Conservation (phyloP, 164 flowering plant species). For the Magnolia officinalis region DNA sequence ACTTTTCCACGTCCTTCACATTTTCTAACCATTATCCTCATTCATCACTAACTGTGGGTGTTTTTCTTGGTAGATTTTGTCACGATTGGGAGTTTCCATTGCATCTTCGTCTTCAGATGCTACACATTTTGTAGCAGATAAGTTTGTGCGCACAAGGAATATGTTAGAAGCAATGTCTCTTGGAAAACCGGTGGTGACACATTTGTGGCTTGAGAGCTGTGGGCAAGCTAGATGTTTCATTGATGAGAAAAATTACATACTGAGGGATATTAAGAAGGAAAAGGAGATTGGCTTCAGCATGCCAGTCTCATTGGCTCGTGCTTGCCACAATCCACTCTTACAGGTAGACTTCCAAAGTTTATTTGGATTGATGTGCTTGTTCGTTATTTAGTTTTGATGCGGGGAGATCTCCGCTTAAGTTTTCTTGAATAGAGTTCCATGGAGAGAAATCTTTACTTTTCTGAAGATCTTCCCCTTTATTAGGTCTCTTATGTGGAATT, state of each 20-base stretch:
- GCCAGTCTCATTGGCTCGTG: constrained; percentile 68
- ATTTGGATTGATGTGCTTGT: not conserved
- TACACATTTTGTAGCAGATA: constrained; percentile 83
- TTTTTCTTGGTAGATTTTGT: constrained; percentile 43
- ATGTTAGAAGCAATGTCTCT: constrained; percentile 90
- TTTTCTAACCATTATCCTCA: not conserved
- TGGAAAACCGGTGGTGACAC: constrained; percentile 87
- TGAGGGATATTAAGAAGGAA: constrained; percentile 83
- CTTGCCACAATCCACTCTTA: constrained; percentile 66
- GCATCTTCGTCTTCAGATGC: constrained; percentile 69
- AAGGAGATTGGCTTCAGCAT: constrained; percentile 82
- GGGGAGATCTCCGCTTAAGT: too few relatives aligned
- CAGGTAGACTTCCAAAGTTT: constrained; percentile 32
- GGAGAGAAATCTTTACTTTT: not conserved
- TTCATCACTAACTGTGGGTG: not conserved
- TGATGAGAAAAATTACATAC: constrained; percentile 73
- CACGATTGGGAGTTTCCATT: constrained; percentile 49
- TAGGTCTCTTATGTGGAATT: not conserved
- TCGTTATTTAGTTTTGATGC: not conserved
- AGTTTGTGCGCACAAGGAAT: constrained; percentile 85
- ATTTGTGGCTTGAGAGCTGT: constrained; percentile 83
- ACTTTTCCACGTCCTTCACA: not conserved
- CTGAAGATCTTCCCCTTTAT: not conserved
- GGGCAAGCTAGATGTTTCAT: constrained; percentile 72
- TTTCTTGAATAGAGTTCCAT: not conserved